Base-by-base conservation (phyloP, 495 filamentous ascomycete species). In the Thermothielavioides terrestris region DNA sequence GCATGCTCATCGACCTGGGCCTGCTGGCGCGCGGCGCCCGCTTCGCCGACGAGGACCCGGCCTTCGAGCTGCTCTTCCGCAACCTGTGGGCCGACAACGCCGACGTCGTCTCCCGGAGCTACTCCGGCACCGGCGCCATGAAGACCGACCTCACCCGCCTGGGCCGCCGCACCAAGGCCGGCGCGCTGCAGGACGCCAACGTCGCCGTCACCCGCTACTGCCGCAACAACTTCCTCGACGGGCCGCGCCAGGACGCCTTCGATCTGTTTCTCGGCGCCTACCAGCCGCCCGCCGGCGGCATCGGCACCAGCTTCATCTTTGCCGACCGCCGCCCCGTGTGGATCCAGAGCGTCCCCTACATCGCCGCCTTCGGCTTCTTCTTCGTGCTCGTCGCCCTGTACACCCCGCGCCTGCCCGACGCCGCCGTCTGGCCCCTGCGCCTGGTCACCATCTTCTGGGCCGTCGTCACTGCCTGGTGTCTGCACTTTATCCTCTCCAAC, bases 11-110 rank as follows among this genome's bases (percentile, higher is more conserved):
- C 42, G 92, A 97, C 57, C 71, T 89, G 10, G 88, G 85, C 23
- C 68, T 94, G 41, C 73, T 96, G 30, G 63, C 76, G 15, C 72
- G 75, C 6, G 88, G 88, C 38, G 80, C 91, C 52, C 77, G 71
- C 14, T 78, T 80, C 53, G 78, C 81, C 12, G 77, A 79, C 37
- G 81, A 84, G 55, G 89, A 94, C 54, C 64, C 74, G 9, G 78
- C 73, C 5, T 97, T 98, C 61, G 89, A 92, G 62, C 68, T 82
- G 57, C 65, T 95, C 27, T 98, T 95, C 77, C 85, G 91, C 17
- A 95, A 96, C 62, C 75, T 95, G 27, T 98, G 92, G 92, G 92
- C 92, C 28, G 92, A 98, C 67, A 98, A 98, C 64, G 92, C 92
- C 21, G 92, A 98, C 59, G 84, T 88, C 14, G 92, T 98, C 20